Evolutionary conservation across 306 rosid species (phyloP), one percentile per base, ranked within the genome.

Genomic region (Alnus glutinosa): DNA sequence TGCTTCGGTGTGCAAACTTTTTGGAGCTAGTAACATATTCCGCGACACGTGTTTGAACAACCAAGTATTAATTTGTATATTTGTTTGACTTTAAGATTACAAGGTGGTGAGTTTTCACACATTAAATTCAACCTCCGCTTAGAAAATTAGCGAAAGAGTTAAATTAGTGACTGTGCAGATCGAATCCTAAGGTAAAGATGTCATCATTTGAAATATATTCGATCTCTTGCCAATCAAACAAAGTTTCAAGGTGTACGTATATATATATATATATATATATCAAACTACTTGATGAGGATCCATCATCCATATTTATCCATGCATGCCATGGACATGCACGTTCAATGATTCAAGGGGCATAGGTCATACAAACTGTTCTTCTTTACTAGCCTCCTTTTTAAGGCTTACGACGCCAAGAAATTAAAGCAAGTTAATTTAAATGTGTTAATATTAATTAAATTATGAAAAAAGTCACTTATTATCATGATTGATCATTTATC

Each of bases 11-110:
- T 62, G 18, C 12, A 30, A 30, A 32, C 69, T 57, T 18, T n/a
- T 32, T 32, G 42, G 44, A 15, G 28, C 28, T 23, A 0, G 11
- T 63, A 34, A 13, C 72, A 39, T 8, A 67, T 39, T 67, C 72
- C 30, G 15, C 72, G 30, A 67, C 72, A 67, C 72, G 11, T 67
- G 72, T 67, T 67, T 67, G 72, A 67, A 14, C 0, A 67, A 16
- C 0, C 0, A 18, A 7, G 47, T 36, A 64, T 19, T 64, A 42
- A 42, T 42, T 16, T 2, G 70, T 19, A 64, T 8, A 64, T 64
- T 64, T n/a, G 15, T 39, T 67, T 67, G 30, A 15, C 44, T 15
- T 5, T 4, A 23, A 2, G 14, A 10, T 49, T 12, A 10, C 52
- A 49, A 49, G 13, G 10, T 10, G 52, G 10, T 49, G 14, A 9